These are phyloP conservation scores for Orbilia blumenaviensis DNA, from an alignment of 2,329 filamentous ascomycete genomes.

Conservation along the genomic window DNA sequence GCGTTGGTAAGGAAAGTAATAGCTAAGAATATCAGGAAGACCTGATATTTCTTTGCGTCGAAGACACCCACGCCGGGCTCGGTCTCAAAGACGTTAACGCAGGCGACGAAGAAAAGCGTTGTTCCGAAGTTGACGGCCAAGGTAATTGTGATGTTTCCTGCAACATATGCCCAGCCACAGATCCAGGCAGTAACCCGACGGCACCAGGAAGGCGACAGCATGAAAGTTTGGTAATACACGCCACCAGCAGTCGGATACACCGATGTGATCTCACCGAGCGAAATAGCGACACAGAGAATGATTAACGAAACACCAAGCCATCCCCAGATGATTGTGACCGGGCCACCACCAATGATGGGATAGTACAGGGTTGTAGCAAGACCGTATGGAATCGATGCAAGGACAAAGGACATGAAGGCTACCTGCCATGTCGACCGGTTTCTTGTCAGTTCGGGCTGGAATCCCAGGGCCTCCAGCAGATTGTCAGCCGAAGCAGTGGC, in stretches of 20 bases:
- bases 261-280: slow-evolving; percentile 77
- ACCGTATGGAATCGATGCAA: slow-evolving; percentile 78
- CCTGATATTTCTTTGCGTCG: slow-evolving; percentile 62
- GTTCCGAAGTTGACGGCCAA: slow-evolving; percentile 82
- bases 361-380: slow-evolving; percentile 75
- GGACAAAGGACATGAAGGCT: slow-evolving; percentile 79
- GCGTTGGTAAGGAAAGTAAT: slow-evolving; percentile 66
- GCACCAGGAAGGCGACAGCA: slow-evolving; percentile 71
- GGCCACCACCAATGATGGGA: slow-evolving; percentile 73
- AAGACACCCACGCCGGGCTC: slow-evolving; percentile 64
- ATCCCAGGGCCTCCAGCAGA: slow-evolving; percentile 71
- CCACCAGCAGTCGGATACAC: slow-evolving; percentile 80
- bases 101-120: slow-evolving; percentile 67
- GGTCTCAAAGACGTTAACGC: slow-evolving; percentile 67
- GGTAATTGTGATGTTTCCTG: slow-evolving; percentile 83
- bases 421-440: slow-evolving; percentile 75
- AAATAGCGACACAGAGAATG: slow-evolving; percentile 75
- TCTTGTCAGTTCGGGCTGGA: slow-evolving; percentile 72
- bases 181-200: slow-evolving; percentile 74
- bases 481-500: slow-evolving; percentile 67
- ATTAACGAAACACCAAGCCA: slow-evolving; percentile 75
- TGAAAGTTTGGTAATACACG: slow-evolving; percentile 82
- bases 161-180: slow-evolving; percentile 78
- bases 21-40: slow-evolving; percentile 65
- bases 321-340: slow-evolving; percentile 76